Evolutionary conservation across 2,329 filamentous ascomycete genomes (phyloP), one percentile per base, ranked within the genome.

Genomic region (Cercospora nicotianae): DNA sequence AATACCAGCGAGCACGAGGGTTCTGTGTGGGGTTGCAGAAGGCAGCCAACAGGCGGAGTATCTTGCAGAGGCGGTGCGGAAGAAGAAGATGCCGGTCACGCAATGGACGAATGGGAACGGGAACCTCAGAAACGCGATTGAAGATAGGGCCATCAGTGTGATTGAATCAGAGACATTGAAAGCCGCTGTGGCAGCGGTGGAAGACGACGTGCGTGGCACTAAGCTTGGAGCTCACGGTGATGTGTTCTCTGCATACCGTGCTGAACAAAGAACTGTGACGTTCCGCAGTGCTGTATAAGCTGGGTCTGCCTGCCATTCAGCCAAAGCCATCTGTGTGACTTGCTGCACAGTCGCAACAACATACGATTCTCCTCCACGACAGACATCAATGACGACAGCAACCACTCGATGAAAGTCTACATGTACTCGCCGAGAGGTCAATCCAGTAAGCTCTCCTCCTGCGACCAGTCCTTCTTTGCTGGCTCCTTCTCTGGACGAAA

Each of bases 11-110:
- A 26, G 28, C 2, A 55, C 60, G 13, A 33, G 5, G 10, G 30
- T 75, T 1, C 4, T 59, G 23, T 75, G 67, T 60, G 72, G 66
- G 3, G 66, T 67, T 10, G 64, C 63, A 33, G 62, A 63, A 31
- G 66, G 57, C 6, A 72, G 66, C 39, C n/a, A 23, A 36, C 69
- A 71, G 36, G 57, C 45, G 45, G 48, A 55, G 6, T 45, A 70
- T 31, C 58, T 72, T 16, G 51, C 30, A 39, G 42, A 45, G 48
- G 12, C 12, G 5, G 28, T 68, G 42, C 31, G 36, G 13, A 39
- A 62, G 39, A 65, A 20, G 68, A 36, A 58, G 55, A 28, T 33
- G 30, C 60, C 42, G 2, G 60, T 63, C 1, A 64, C 18, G 30
- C 30, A 64, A 20, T 57, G 45, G 30, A 42, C 8, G n/a, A 64